Base-by-base conservation (phyloP, 2,329 filamentous ascomycete genomes). In the Teratosphaeria pseudoeucalypti region DNA sequence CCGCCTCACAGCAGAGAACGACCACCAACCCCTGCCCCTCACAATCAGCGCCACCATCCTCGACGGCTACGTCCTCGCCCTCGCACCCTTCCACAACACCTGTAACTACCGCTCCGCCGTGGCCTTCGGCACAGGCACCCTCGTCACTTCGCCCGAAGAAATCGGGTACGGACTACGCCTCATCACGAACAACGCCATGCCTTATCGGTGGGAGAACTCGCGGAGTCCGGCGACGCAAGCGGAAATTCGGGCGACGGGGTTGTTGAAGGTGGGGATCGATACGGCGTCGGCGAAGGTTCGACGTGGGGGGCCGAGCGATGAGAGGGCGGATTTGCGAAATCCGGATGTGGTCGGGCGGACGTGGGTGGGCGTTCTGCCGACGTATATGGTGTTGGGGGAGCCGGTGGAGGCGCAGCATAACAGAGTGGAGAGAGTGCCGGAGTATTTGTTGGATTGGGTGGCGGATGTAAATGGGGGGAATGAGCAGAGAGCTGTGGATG, bases 31-130 rank as follows among this genome's bases (percentile, higher is more conserved):
- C 27, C 73, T 95, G 23, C 88, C 90, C 1, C 76, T 95, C 52
- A 87, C 84, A 68, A 78, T 94, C 37, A 81, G 86, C 26, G 88
- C 88, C 1, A 88, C 85, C 54, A 85, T 87, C 70, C 75, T 95
- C 47, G 89, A 95, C 75, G 90, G 90, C 47, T 78, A 94, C 57
- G 85, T 95, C 9, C 82, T 95, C 34, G 82, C 88, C 23, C 81
- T 95, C 14, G 90, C 90, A 0, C 88, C 90, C 12, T 88, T 89
- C 76, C 83, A 82, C 61, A 89, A 95, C 77, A 89, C 83, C 76
- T 92, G 90, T 78, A 69, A 95, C 78, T 95, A 94, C 76, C 88
- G 89, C 63, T 90, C 86, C 47, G 88, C 88, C 11, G 78, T 90
- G 9, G 78, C 94, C 12, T 90, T 92, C 68, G 91, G 90, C 1